A percentile compares a stretch with the other conserved stretches of the same genome.
phyloP scores from a whole-genome alignment of 1,284 basidiomycete genomes.

The Filobasidium uniguttulatum region DNA sequence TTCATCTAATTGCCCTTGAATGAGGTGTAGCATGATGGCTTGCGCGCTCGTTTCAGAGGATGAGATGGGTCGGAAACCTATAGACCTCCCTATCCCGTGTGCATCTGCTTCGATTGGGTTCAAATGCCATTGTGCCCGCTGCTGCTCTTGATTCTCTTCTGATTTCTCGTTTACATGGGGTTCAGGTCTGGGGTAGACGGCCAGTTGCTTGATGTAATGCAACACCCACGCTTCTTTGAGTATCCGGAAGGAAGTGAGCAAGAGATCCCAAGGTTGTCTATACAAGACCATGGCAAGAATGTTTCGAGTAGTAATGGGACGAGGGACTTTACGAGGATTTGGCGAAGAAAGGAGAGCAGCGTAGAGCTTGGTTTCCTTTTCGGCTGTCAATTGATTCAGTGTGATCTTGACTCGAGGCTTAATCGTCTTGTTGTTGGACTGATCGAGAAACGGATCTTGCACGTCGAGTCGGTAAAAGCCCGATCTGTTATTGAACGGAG shows the following conservation, averaged over 20 bases:
- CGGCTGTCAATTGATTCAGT: slow-evolving; percentile 25
- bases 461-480: slow-evolving; percentile 51
- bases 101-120: slow-evolving; percentile 8
- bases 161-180: slow-evolving; percentile 39
- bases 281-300: slow-evolving; percentile 41
- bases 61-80: slow-evolving; percentile 4
- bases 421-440: not conserved
- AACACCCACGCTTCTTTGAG: slow-evolving; percentile 52
- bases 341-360: slow-evolving; percentile 42
- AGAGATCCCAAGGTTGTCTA: slow-evolving; percentile 45
- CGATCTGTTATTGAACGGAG: slow-evolving; percentile 61
- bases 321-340: slow-evolving; percentile 39
- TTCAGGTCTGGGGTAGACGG: slow-evolving; percentile 54
- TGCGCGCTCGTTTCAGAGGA: slow-evolving; percentile 36
- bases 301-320: slow-evolving; percentile 13
- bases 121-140: slow-evolving; percentile 22
- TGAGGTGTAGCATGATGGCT: slow-evolving; percentile 12
- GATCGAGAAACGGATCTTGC: slow-evolving; percentile 36
- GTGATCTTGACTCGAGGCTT: slow-evolving; percentile 22
- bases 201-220: slow-evolving; percentile 50
- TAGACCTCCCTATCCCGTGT: slow-evolving; percentile 1
- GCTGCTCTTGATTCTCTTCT: slow-evolving; percentile 36
- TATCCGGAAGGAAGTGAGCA: slow-evolving; percentile 52
- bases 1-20: slow-evolving; percentile 1
- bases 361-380: slow-evolving; percentile 39